Evolutionary conservation across 495 filamentous ascomycete species (phyloP), one percentile per base, ranked within the genome.

Genomic region (Immersiella caudata): DNA sequence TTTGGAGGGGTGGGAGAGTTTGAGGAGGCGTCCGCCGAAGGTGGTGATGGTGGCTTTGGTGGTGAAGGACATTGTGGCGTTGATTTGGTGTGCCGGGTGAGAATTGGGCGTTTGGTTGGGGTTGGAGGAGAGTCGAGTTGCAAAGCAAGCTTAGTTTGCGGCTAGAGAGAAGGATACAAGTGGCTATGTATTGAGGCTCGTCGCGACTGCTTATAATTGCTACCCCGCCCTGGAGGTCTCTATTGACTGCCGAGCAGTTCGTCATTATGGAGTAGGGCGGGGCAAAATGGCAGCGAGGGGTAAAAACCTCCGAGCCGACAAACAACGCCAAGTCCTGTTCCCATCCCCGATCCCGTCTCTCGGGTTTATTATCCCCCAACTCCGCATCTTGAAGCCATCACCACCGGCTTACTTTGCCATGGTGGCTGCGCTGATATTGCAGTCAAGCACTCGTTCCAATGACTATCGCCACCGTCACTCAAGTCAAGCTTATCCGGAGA

Each of bases 21-120:
- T 98, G 70, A 96, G 86, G 62, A 99, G 92, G 80, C 93, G 95
- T 71, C 95, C 95, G 75, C 94, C 93, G 80, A 97, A 98, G 74
- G 88, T 93, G 79, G 90, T 85, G 77, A 98, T 97, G 69, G 90
- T 91, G 20, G 93, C 91, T 79, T 90, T 96, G 68, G 90, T 95
- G 74, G 89, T 88, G 82, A 97, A 90, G 66, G 87, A 78, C 92
- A 95, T 95, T 69, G 73, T 81, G 46, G 25, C 8, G 46, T 59
- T 25, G 22, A 25, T 18, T n/a, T n/a, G n/a, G n/a, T n/a, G n/a
- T n/a, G n/a, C n/a, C n/a, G n/a, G n/a, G 35, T 27, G 25, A 57
- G 26, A 52, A 8, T 22, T 27, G 64, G n/a, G 2, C 27, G 49
- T 59, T 1, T 26, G 26, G 16, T 26, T 36, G 61, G 50, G 66